Percentiles rank a stretch among this genome's conserved stretches.
Conservation (phyloP, 768 basidiomycete species). For the Amanita pallidorosea region DNA sequence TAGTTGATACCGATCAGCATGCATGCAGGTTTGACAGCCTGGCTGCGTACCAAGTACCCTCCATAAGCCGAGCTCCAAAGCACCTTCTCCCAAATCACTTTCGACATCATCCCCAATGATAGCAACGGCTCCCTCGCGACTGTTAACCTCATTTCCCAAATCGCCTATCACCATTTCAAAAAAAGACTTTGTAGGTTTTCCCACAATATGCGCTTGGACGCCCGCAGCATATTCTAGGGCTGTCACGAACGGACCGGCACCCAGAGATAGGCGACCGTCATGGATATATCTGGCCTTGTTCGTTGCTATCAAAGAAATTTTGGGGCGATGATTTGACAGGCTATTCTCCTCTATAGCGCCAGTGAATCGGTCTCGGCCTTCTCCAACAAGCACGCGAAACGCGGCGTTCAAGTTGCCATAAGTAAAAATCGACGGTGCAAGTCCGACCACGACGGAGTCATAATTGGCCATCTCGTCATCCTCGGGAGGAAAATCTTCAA, state of each 20-base stretch:
- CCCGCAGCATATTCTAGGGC: slow-evolving; percentile 49
- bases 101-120: slow-evolving; percentile 61
- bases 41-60: slow-evolving; percentile 44
- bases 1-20: neutral
- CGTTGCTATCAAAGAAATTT: slow-evolving; percentile 47
- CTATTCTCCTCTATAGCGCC: neutral
- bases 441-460: slow-evolving; percentile 57
- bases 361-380: slow-evolving; percentile 12
- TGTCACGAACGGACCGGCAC: slow-evolving; percentile 60
- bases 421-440: slow-evolving; percentile 38
- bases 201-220: slow-evolving; percentile 40
- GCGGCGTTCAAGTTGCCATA: slow-evolving; percentile 53
- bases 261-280: slow-evolving; percentile 44
- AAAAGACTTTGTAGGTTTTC: slow-evolving; percentile 52
- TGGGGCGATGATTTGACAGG: slow-evolving; percentile 18
- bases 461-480: slow-evolving; percentile 15
- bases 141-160: slow-evolving; percentile 11
- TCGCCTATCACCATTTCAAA: slow-evolving; percentile 44
- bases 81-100: slow-evolving; percentile 55
- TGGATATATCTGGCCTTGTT: slow-evolving; percentile 48
- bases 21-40: neutral
- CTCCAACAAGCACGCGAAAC: slow-evolving; percentile 50
- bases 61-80: slow-evolving; percentile 48
- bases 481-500: slow-evolving; percentile 8
- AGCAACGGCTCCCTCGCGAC: slow-evolving; percentile 21